Conservation (phyloP, 2,329 filamentous ascomycete species). For the Emydomyces testavorans region DNA sequence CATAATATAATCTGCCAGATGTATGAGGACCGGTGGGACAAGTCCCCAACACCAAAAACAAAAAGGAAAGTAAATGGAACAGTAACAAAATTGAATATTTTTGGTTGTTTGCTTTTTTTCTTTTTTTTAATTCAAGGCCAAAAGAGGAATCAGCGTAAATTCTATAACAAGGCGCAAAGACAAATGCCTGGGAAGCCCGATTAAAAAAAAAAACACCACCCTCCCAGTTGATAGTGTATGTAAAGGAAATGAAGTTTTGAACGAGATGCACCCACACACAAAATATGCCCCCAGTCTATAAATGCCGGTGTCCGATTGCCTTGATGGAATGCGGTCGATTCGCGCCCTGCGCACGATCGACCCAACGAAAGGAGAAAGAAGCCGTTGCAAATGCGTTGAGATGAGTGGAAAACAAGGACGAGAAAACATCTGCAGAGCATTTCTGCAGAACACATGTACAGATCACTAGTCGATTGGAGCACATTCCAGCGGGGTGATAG, state of each 20-base stretch:
- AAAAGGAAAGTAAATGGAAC: not conserved
- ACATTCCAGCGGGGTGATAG: not conserved
- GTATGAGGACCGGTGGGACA: not conserved
- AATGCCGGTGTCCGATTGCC: slow-evolving; percentile 16
- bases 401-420: not conserved
- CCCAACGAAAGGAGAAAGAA: slow-evolving; percentile 9
- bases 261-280: slow-evolving; percentile 11
- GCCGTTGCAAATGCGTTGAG: slow-evolving; percentile 4
- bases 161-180: slow-evolving; percentile 2
- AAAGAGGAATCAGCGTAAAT: too few species aligned
- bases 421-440: not conserved
- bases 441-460: not conserved
- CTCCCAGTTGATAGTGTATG: slow-evolving; percentile 8
- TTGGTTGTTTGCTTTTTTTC: not conserved
- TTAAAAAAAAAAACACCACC: slow-evolving; percentile 10
- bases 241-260: slow-evolving; percentile 2
- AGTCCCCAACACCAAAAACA: not conserved
- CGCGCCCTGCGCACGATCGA: slow-evolving; percentile 16
- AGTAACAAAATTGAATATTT: not conserved
- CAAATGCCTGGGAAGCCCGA: slow-evolving; percentile 4
- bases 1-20: slow-evolving; percentile 8
- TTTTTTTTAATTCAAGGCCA: too few species aligned
- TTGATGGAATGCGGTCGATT: slow-evolving; percentile 10
- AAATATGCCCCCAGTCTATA: slow-evolving; percentile 19
- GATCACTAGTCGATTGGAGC: not conserved